Base-by-base conservation (phyloP, 2,329 filamentous ascomycete species). In the Ambrosiella cleistominuta region DNA sequence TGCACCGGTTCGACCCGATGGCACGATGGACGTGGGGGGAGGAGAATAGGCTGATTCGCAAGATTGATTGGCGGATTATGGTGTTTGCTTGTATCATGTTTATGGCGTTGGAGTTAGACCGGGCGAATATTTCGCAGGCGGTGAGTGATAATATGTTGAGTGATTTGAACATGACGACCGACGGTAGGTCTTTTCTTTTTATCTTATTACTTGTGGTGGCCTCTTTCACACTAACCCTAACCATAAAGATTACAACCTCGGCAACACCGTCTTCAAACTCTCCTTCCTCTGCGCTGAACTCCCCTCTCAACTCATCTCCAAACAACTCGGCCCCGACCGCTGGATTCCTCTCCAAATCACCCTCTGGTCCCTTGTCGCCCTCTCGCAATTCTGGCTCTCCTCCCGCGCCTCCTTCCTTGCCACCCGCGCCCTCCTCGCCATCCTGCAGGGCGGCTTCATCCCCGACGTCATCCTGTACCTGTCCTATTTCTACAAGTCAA, bases 311-410 rank as follows among this genome's bases (percentile, higher is more conserved):
- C 69, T 84, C 13, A 69, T 82, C 44, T 72, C 70, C 60, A 79
- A 83, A 65, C 79, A 72, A 72, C 65, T 79, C 57, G 79, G 75
- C 0, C 77, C 76, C 0, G 78, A 82, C 61, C 72, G 75, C 35
- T 81, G 77, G 78, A 80, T 82, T 54, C 80, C 79, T 0, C 68
- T 75, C 56, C 77, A 80, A 63, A 79, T 82, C 70, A 67, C 74
- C 4, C 69, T 74, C 2, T 80, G 77, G 77, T 78, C 74, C 62
- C 62, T 79, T 3, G 73, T 81, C 6, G 74, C 78, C 0, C 66
- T 69, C 8, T 69, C 68, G 3, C 77, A 80, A 64, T 74, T 68
- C 57, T 71, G 69, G 66, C 63, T 75, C 1, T 65, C 59, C 0
- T 70, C 71, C 0, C 64, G 69, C 12, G 62, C 64, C 1, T 70